Evolutionary conservation across 164 flowering plant species (phyloP).

Genomic region (Kingdonia uniflora): DNA sequence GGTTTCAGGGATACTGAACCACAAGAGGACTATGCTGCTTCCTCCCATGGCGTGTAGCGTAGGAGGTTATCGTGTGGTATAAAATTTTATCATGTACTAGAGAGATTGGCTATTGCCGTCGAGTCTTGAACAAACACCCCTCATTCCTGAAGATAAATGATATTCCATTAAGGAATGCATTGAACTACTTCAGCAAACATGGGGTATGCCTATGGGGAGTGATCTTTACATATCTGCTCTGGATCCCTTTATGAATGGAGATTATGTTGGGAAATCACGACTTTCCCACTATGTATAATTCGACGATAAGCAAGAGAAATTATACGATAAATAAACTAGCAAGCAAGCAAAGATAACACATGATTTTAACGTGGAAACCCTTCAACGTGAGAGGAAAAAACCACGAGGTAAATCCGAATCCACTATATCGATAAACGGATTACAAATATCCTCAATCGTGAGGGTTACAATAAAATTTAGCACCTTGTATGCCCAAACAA

Average conservation of each 20-base stretch:
- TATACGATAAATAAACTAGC: too few species aligned
- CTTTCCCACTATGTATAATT: too few species aligned
- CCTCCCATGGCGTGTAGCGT: constrained; percentile 1
- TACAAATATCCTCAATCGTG: too few species aligned
- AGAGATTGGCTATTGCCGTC: not conserved
- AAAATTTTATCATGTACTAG: not conserved
- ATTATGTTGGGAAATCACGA: too few species aligned
- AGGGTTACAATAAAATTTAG: too few species aligned
- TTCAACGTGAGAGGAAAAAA: too few species aligned
- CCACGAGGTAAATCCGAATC: too few species aligned
- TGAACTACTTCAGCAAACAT: not conserved
- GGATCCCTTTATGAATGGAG: not conserved
- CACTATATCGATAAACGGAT: too few species aligned
- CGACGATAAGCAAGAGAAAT: too few species aligned
- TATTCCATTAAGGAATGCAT: constrained; percentile 4
- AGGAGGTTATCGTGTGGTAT: not conserved
- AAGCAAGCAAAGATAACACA: too few species aligned
- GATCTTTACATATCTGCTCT: not conserved
- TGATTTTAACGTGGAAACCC: too few species aligned
- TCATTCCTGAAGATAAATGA: not conserved
- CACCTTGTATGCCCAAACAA: too few species aligned
- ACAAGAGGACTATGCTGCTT: not conserved
- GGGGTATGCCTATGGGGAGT: not conserved
- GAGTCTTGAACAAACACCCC: not conserved
- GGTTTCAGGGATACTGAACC: not conserved